Conservation (phyloP, 129 eudicot species). For the Pseudognaphalium luteoalbum region DNA sequence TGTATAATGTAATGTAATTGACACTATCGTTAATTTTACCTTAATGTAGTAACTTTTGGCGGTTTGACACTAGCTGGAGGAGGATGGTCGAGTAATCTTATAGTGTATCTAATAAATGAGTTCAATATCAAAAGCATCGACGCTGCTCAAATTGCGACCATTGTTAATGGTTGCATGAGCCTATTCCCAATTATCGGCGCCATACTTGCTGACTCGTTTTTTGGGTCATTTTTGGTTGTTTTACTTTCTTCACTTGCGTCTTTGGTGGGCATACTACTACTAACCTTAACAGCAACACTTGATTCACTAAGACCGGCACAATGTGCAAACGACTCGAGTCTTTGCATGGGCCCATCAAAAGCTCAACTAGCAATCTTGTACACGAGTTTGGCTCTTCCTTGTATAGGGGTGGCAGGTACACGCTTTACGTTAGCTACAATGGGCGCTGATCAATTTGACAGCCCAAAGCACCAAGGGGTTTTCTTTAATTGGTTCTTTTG, state of each 20-base stretch:
- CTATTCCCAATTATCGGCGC: slow-evolving; percentile 54
- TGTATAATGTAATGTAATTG: too few relatives aligned
- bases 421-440: slow-evolving; percentile 36
- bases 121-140: slow-evolving; percentile 50
- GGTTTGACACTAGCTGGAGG: slow-evolving; percentile 51
- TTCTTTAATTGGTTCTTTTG: slow-evolving; percentile 37
- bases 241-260: slow-evolving; percentile 40
- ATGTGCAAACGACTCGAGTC: slow-evolving; percentile 26
- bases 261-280: slow-evolving; percentile 33
- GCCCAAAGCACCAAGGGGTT: too few relatives aligned
- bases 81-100: slow-evolving; percentile 49
- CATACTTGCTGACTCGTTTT: slow-evolving; percentile 49
- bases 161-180: slow-evolving; percentile 45
- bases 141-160: slow-evolving; percentile 50
- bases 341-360: slow-evolving; percentile 38
- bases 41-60: slow-evolving; percentile 40
- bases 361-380: slow-evolving; percentile 35
- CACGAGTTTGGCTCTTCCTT: slow-evolving; percentile 33
- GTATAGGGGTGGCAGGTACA: slow-evolving; percentile 47
- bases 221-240: slow-evolving; percentile 42
- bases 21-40: neutral
- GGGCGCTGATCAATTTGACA: too few relatives aligned
- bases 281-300: slow-evolving; percentile 30
- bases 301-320: slow-evolving; percentile 24
- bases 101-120: slow-evolving; percentile 48